A percentile compares a stretch with the other conserved stretches of the same genome.
Conservation (phyloP, 345 rosid genomes). For the Aegle marmelos region DNA sequence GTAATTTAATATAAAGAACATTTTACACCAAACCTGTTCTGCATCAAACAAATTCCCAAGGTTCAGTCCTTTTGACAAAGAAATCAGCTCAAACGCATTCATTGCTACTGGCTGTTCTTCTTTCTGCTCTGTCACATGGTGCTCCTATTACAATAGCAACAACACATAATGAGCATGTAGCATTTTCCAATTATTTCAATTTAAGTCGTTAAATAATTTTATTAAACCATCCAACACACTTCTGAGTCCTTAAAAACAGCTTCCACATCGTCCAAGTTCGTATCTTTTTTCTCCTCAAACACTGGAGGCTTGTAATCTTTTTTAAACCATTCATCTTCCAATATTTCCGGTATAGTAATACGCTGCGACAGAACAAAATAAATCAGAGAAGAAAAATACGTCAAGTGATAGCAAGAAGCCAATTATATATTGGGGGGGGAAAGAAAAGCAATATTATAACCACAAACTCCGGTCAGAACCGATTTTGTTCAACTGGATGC, state of each 20-base stretch:
- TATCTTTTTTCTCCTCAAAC: conserved; percentile 67
- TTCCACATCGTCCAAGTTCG: conserved; percentile 80
- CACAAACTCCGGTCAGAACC: too few relatives aligned
- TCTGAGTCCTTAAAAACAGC: conserved; percentile 92
- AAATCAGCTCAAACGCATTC: conserved; percentile 92
- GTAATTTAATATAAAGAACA: background rate
- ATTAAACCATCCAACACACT: conserved; percentile 38
- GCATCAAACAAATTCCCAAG: conserved; percentile 75
- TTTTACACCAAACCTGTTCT: conserved; percentile 57
- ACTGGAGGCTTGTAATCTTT: conserved; percentile 79
- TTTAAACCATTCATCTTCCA: conserved; percentile 90
- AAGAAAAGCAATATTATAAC: too few relatives aligned
- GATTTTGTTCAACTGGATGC: too few relatives aligned
- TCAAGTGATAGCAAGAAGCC: background rate
- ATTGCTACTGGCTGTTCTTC: conserved; percentile 82
- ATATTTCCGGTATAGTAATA: conserved; percentile 69
- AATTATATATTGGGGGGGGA: background rate
- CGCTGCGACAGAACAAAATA: conserved; percentile 53
- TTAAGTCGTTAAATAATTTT: background rate
- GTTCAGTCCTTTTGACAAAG: conserved; percentile 89
- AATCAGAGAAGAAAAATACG: background rate
- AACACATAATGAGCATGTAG: conserved; percentile 1
- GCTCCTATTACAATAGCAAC: conserved; percentile 47
- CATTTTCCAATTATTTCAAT: conserved; percentile 1
- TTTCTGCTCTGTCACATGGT: conserved; percentile 80